Evolutionary conservation across 2,329 filamentous ascomycete species (phyloP), one percentile per base, ranked within the genome.

Genomic region (Cladophialophora yegresii): DNA sequence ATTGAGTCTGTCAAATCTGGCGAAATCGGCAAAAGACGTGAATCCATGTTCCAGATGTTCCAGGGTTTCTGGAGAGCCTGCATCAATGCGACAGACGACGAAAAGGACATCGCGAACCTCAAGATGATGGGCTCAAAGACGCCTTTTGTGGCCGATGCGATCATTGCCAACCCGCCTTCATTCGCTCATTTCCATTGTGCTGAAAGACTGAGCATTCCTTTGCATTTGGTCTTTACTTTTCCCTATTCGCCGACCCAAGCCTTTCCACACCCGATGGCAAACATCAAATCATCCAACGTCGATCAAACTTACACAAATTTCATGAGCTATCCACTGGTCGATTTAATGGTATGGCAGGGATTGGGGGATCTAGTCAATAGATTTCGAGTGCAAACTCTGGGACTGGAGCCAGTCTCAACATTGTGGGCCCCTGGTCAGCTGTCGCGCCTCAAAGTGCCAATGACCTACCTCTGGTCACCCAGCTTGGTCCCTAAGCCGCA

Each of bases 61-160:
- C 83, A 91, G 65, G 90, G 90, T 0, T 92, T 92, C 77, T 93
- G 91, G 90, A 79, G 89, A 30, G 87, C 89, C 0, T 93, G 90
- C 71, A 85, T 91, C 71, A 89, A 71, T 63, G 64, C 70, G 2
- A 90, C 87, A 0, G 89, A 92, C 67, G 87, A 90, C 68, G 85
- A 88, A 71, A 84, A 80, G 23, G 85, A 90, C 71, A 72, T 77
- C 1, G 77, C 80, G 12, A 90, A 88, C 69, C 71, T 84, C 32
- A 87, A 85, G 72, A 85, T 89, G 83, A 86, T 90, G 83, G 85
- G 84, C 0, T 75, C 81, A 6, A 86, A 83, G 51, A 45, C 62
- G 47, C 75, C 74, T 1, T 77, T 77, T 63, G 70, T 76, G 12
- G 75, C 75, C 8, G 73, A 77, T 61, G 75, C 74, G 8, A 77